Conservation (phyloP, 345 rosid genomes). For the Aegle marmelos region DNA sequence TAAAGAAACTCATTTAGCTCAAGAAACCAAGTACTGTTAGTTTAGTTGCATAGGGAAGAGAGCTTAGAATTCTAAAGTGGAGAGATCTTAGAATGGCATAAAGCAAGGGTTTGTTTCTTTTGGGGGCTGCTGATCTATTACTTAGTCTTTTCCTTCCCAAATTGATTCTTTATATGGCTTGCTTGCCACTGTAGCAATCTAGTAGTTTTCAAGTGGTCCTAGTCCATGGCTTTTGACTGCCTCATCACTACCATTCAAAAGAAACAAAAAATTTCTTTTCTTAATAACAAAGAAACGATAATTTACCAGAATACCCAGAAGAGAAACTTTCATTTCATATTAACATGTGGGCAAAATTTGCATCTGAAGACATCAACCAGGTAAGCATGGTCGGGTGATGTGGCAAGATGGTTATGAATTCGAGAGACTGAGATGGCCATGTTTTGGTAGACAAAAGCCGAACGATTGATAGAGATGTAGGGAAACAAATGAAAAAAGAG, state of each 20-base stretch:
- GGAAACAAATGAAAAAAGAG: constrained; percentile 53
- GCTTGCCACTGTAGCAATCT: constrained; percentile 32
- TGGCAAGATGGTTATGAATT: constrained; percentile 32
- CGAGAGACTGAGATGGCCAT: constrained; percentile 28
- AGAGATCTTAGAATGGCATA: constrained; percentile 32
- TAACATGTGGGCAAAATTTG: neutral
- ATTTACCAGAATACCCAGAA: constrained; percentile 22
- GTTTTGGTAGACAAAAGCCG: constrained; percentile 46
- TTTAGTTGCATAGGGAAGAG: constrained; percentile 42
- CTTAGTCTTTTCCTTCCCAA: constrained; percentile 16
- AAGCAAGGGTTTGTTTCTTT: constrained; percentile 39
- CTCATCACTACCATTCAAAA: constrained; percentile 27
- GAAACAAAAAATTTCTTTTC: constrained; percentile 30
- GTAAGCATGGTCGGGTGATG: constrained; percentile 34
- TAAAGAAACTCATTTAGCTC: constrained; percentile 45
- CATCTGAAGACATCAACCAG: constrained; percentile 17
- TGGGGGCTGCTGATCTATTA: constrained; percentile 19
- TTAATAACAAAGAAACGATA: constrained; percentile 41
- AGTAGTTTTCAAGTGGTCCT: constrained; percentile 26
- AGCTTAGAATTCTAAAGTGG: constrained; percentile 56
- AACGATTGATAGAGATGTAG: constrained; percentile 39
- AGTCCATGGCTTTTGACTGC: constrained; percentile 31
- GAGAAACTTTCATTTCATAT: neutral
- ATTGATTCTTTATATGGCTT: constrained; percentile 32
- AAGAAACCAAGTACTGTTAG: constrained; percentile 43